Percentiles rank a stretch among this genome's conserved stretches.
phyloP scores from a whole-genome alignment of 1,284 basidiomycete genomes.

The Marasmius oreades region DNA sequence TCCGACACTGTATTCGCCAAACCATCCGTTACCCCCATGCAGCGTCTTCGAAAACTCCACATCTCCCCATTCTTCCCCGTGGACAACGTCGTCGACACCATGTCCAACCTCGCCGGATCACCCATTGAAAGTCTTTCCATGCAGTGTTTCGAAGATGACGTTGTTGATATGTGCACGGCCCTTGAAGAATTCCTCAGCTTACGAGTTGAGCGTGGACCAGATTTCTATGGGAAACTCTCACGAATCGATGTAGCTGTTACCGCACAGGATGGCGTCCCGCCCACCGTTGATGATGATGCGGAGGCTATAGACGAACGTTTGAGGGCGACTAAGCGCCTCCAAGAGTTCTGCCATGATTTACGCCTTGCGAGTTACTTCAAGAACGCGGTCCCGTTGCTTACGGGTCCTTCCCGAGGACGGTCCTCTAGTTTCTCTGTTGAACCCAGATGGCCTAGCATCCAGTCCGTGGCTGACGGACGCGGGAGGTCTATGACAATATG shows the following conservation, averaged over 20 bases:
- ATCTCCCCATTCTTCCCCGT: constrained; percentile 61
- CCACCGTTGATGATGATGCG: constrained; percentile 15
- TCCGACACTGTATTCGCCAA: constrained; percentile 42
- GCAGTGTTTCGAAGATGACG: constrained; percentile 58
- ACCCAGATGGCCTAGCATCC: constrained; percentile 3
- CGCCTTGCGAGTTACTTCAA: constrained; percentile 27
- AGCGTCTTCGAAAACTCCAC: constrained; percentile 49
- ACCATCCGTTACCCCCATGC: constrained; percentile 45
- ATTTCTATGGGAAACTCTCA: constrained; percentile 39
- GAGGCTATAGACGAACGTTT: constrained; percentile 31
- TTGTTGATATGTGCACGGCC: constrained; percentile 51
- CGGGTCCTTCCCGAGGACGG: constrained; percentile 7
- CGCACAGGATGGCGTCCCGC: constrained; percentile 22
- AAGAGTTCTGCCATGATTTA: constrained; percentile 40
- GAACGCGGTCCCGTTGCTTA: constrained; percentile 3
- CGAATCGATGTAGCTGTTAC: constrained; percentile 39
- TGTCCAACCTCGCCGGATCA: constrained; percentile 55
- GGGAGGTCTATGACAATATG: constrained; percentile 14
- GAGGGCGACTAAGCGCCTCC: constrained; percentile 35
- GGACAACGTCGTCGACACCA: constrained; percentile 54
- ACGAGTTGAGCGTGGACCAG: constrained; percentile 43
- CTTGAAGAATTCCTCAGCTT: constrained; percentile 53
- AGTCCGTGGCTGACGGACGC: constrained; percentile 11
- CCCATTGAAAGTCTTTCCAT: constrained; percentile 56
- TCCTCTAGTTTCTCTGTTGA: constrained; percentile 5